Base-by-base conservation (phyloP, 1,284 basidiomycete species). In the Tylopilus orsonianus region DNA sequence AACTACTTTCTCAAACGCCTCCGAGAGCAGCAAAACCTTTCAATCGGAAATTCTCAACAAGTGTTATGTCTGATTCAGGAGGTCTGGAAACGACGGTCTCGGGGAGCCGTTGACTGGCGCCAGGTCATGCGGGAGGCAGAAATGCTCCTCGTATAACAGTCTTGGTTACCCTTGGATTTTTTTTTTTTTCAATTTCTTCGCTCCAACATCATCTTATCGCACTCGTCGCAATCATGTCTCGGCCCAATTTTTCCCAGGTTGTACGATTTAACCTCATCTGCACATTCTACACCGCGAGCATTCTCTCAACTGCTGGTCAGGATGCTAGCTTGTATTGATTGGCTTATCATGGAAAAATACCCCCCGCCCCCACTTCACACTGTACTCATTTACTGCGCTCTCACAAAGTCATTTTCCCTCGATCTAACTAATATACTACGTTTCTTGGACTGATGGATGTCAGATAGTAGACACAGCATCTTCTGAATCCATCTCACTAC, bases 111-210 rank as follows among this genome's bases (percentile, higher is more conserved):
- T 34, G 72, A 73, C 54, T 90, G 87, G 87, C 73, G 84, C 37
- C 66, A 75, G 42, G 70, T 74, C 9, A 75, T 89, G 67, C 69
- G 66, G 36, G 63, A 74, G 29, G 65, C 67, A 20, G 66, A 75
- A 50, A 75, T 89, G 62, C 70, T 89, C 38, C 75, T 90, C 39
- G 87, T 89, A 18, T 88, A 71, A 64, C n/a, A 44, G 26, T 29
- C 18, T n/a, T n/a, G 6, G 32, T 5, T 34, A 35, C 27, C 22
- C 6, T 24, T 32, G 26, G 10, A 32, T 36, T 27, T 20, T 27
- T 27, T 27, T 10, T 27, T 30, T 30, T 40, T 32, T 41, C 14
- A 39, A 22, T 49, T n/a, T 48, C 39, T 35, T 23, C 35, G 46
- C 26, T 30, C 22, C 19, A 19, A 41, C 29, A 19, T 39, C 39